Evolutionary conservation across 257 asterid genomes (phyloP).

Genomic region (Solanum medicagineum): DNA sequence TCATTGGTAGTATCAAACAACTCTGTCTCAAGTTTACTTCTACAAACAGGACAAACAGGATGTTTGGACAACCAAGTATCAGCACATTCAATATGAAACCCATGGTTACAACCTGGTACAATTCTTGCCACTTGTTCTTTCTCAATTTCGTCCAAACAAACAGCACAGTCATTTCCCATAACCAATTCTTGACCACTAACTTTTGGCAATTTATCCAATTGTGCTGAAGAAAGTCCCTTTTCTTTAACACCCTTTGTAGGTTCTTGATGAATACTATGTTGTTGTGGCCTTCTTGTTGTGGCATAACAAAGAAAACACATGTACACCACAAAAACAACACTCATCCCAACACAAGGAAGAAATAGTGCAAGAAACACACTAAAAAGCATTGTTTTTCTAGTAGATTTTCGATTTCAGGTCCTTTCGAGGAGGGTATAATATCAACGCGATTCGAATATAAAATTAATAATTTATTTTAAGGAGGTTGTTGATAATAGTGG

Average conservation of each 20-base stretch:
- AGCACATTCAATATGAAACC: slow-evolving; percentile 68
- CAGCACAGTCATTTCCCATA: slow-evolving; percentile 59
- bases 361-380: slow-evolving; percentile 73
- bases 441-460: fast-evolving
- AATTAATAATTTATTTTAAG: neutral
- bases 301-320: slow-evolving; percentile 67
- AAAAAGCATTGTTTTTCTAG: slow-evolving; percentile 29
- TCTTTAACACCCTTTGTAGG: neutral
- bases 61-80: slow-evolving; percentile 69
- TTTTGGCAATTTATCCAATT: slow-evolving; percentile 54
- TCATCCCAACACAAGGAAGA: slow-evolving; percentile 82
- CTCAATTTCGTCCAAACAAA: slow-evolving; percentile 64
- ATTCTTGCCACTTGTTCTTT: slow-evolving; percentile 51
- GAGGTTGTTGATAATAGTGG: slow-evolving; percentile 1
- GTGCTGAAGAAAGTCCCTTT: slow-evolving; percentile 53
- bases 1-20: slow-evolving; percentile 35
- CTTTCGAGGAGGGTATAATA: neutral
- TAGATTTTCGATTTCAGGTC: neutral
- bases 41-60: slow-evolving; percentile 63
- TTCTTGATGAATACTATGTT: neutral
- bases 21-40: slow-evolving; percentile 45
- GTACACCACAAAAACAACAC: slow-evolving; percentile 64
- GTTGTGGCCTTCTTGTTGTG: slow-evolving; percentile 3
- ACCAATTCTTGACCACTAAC: slow-evolving; percentile 59
- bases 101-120: slow-evolving; percentile 87